Percentiles rank a stretch among this genome's conserved stretches.
Conservation (phyloP, 208 protist species). For the Endotrypanum monterogeii region DNA sequence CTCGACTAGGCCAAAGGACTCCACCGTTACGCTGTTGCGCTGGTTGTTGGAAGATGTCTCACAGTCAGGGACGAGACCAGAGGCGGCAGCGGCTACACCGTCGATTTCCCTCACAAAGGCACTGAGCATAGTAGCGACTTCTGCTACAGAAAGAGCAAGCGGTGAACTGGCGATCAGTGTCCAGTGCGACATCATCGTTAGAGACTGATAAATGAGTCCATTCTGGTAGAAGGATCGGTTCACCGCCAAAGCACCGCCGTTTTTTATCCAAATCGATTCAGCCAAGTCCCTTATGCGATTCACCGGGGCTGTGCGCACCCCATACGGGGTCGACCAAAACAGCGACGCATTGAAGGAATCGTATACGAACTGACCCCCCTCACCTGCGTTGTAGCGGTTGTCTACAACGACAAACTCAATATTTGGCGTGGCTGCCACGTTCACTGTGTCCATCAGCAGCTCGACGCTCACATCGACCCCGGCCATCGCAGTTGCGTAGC, state of each 20-base stretch:
- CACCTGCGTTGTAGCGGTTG: slow-evolving; percentile 25
- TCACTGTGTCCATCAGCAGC: slow-evolving; percentile 32
- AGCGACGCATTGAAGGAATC: slow-evolving; percentile 43
- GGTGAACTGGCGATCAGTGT: slow-evolving; percentile 48
- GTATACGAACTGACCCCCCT: slow-evolving; percentile 45
- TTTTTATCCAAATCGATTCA: slow-evolving; percentile 29
- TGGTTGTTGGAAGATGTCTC: slow-evolving; percentile 24
- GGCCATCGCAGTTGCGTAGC: slow-evolving; percentile 26
- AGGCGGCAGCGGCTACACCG: slow-evolving; percentile 22
- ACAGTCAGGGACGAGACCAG: slow-evolving; percentile 31
- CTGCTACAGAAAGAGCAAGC: slow-evolving; percentile 44
- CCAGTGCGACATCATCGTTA: slow-evolving; percentile 61
- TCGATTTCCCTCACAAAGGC: slow-evolving; percentile 38
- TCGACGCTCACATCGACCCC: slow-evolving; percentile 44
- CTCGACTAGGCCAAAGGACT: slow-evolving; percentile 37
- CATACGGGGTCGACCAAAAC: slow-evolving; percentile 35
- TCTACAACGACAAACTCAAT: slow-evolving; percentile 48
- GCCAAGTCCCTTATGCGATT: slow-evolving; percentile 40
- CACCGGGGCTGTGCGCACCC: slow-evolving; percentile 27
- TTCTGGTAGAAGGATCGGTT: slow-evolving; percentile 49
- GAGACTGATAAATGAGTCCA: slow-evolving; percentile 56
- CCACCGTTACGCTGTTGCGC: slow-evolving; percentile 31
- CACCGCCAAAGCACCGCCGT: slow-evolving; percentile 20
- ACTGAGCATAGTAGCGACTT: slow-evolving; percentile 40
- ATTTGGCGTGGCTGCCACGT: slow-evolving; percentile 35